These are phyloP conservation scores for Blastomyces silverae DNA, from an alignment of 2,329 filamentous ascomycete species.

Conservation along the genomic window DNA sequence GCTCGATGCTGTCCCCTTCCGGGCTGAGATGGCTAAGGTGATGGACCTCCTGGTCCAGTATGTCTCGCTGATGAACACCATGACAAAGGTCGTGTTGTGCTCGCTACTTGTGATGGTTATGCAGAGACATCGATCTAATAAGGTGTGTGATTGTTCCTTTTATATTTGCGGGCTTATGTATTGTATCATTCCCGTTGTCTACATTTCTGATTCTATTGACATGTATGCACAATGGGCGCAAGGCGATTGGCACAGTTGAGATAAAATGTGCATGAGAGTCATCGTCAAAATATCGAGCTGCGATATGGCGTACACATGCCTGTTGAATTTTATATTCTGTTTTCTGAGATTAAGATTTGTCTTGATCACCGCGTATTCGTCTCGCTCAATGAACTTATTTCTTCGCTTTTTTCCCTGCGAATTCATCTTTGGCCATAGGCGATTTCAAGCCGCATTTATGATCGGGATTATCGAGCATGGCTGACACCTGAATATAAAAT, in stretches of 20 bases:
- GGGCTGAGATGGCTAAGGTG: neutral
- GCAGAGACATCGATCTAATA: neutral
- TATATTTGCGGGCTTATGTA: neutral
- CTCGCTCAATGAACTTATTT: neutral
- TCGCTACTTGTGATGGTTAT: slow-evolving; percentile 1
- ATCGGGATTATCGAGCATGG: neutral
- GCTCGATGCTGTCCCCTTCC: neutral
- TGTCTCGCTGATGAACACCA: slow-evolving; percentile 9
- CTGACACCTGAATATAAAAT: slow-evolving; percentile 5
- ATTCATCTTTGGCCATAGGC: neutral
- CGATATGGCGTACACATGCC: neutral
- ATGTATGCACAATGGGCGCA: neutral
- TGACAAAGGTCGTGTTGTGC: neutral
- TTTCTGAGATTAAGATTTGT: neutral
- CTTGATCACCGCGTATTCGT: neutral
- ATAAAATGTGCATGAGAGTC: neutral
- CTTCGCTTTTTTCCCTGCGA: neutral
- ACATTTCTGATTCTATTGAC: neutral
- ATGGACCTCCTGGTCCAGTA: neutral
- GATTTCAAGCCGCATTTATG: neutral
- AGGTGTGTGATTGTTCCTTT: neutral
- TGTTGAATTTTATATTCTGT: neutral
- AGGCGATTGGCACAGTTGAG: neutral
- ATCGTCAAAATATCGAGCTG: neutral
- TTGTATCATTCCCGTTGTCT: neutral